Conservation (phyloP, 352 stramenopile genomes). For the Phytophthora cactorum region DNA sequence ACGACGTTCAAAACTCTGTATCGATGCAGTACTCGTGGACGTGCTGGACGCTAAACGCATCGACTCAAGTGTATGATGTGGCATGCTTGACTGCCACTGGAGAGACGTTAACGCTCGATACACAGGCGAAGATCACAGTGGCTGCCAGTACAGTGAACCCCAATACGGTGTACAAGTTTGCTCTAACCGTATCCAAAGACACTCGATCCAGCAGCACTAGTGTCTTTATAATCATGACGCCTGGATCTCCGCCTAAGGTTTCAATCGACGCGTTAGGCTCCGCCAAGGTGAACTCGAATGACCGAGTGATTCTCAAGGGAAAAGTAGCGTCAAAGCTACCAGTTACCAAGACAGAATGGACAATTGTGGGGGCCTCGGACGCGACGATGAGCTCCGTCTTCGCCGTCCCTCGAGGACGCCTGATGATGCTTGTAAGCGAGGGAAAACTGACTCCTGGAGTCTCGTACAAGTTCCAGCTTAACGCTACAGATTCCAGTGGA, state of each 20-base stretch:
- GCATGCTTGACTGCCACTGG: slow-evolving; percentile 34
- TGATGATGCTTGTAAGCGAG: slow-evolving; percentile 59
- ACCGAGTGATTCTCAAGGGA: slow-evolving; percentile 60
- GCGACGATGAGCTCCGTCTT: slow-evolving; percentile 46
- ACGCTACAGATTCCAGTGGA: slow-evolving; percentile 47
- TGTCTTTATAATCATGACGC: slow-evolving; percentile 51
- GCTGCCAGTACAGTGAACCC: slow-evolving; percentile 51
- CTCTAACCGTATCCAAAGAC: slow-evolving; percentile 47
- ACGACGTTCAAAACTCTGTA: slow-evolving; percentile 44
- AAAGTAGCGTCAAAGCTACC: slow-evolving; percentile 53
- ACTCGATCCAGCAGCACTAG: slow-evolving; percentile 41
- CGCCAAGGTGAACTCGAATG: slow-evolving; percentile 64
- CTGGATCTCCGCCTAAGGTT: slow-evolving; percentile 56
- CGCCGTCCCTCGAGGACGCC: slow-evolving; percentile 39
- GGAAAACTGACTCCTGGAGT: slow-evolving; percentile 48
- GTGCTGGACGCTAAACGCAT: slow-evolving; percentile 37
- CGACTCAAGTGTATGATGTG: slow-evolving; percentile 40
- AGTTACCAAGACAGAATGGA: slow-evolving; percentile 53
- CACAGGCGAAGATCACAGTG: slow-evolving; percentile 43
- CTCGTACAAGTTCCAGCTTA: slow-evolving; percentile 61
- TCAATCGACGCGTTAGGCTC: slow-evolving; percentile 53
- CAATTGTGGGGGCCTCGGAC: slow-evolving; percentile 40
- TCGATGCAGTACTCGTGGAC: slow-evolving; percentile 52
- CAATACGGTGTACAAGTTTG: slow-evolving; percentile 65
- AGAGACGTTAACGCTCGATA: slow-evolving; percentile 28